Conservation (phyloP, 2,329 filamentous ascomycete species). For the Westerdykella aurantiaca region DNA sequence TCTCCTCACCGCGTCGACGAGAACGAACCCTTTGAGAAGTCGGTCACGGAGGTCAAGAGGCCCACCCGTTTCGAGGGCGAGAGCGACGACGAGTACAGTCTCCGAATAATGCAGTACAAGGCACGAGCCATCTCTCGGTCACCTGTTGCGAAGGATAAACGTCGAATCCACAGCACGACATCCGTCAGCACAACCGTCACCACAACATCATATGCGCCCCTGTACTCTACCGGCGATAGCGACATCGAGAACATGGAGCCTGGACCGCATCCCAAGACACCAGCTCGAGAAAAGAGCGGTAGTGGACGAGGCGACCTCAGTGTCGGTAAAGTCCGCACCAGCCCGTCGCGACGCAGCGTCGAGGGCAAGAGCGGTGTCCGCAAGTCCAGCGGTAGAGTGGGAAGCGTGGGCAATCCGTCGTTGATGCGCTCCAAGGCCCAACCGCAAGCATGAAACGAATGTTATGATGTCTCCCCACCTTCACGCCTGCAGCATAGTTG, state of each 20-base stretch:
- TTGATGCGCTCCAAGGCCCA: slow-evolving; percentile 23
- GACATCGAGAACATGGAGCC: slow-evolving; percentile 43
- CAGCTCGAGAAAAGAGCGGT: slow-evolving; percentile 35
- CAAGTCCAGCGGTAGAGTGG: slow-evolving; percentile 48
- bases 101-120: slow-evolving; percentile 59
- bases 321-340: slow-evolving; percentile 42
- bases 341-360: slow-evolving; percentile 42
- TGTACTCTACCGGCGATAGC: slow-evolving; percentile 40
- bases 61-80: slow-evolving; percentile 57
- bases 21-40: slow-evolving; percentile 45
- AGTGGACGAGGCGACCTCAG: slow-evolving; percentile 42
- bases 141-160: slow-evolving; percentile 54
- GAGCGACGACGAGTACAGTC: slow-evolving; percentile 75
- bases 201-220: slow-evolving; percentile 33
- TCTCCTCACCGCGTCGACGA: slow-evolving; percentile 41
- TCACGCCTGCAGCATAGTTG: neutral
- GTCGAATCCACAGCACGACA: slow-evolving; percentile 61
- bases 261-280: slow-evolving; percentile 40
- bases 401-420: slow-evolving; percentile 38
- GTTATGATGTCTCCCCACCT: neutral
- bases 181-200: slow-evolving; percentile 67
- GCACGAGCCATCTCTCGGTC: slow-evolving; percentile 60
- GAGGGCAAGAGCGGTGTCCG: slow-evolving; percentile 46
- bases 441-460: no score
- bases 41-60: slow-evolving; percentile 55